Evolutionary conservation across 2,329 filamentous ascomycete species (phyloP).

Genomic region (Myriosclerotinia curreyana): DNA sequence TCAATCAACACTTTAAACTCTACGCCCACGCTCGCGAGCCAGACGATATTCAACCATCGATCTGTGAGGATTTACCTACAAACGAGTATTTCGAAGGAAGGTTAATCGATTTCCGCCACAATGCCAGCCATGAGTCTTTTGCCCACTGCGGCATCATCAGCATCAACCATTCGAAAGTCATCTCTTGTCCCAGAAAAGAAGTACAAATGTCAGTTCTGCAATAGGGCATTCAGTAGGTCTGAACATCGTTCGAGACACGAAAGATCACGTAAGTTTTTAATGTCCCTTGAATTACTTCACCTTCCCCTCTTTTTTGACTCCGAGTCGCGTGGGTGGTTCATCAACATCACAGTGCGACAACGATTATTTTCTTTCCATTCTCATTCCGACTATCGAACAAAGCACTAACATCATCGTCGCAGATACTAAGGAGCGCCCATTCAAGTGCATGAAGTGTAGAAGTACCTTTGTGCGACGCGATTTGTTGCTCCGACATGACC

Average conservation of each 20-base stretch:
- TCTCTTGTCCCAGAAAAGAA: slow-evolving; percentile 86
- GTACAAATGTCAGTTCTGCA: slow-evolving; percentile 99
- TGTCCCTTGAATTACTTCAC: slow-evolving; percentile 10
- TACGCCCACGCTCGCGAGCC: slow-evolving; percentile 47
- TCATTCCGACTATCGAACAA: slow-evolving; percentile 2
- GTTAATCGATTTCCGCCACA: slow-evolving; percentile 33
- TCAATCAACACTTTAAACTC: slow-evolving; percentile 65
- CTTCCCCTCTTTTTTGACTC: slow-evolving; percentile 25
- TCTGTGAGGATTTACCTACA: slow-evolving; percentile 32
- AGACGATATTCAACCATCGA: slow-evolving; percentile 42
- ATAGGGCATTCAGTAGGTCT: slow-evolving; percentile 93
- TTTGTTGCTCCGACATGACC: slow-evolving; percentile 91
- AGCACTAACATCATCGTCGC: slow-evolving; percentile 30
- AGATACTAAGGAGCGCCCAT: slow-evolving; percentile 98
- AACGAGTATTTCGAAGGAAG: not conserved
- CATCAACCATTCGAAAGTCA: slow-evolving; percentile 69
- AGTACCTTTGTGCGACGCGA: slow-evolving; percentile 98
- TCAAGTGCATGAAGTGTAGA: slow-evolving; percentile 97
- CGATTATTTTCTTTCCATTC: not conserved
- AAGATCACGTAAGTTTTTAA: slow-evolving; percentile 80
- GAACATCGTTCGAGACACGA: slow-evolving; percentile 97
- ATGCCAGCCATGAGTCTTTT: slow-evolving; percentile 61
- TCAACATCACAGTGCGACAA: slow-evolving; percentile 9
- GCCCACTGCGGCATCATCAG: slow-evolving; percentile 60
- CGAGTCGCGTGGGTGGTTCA: slow-evolving; percentile 24